phyloP scores from a whole-genome alignment of 202 grass and related monocot genomes.

The Setaria italica region DNA sequence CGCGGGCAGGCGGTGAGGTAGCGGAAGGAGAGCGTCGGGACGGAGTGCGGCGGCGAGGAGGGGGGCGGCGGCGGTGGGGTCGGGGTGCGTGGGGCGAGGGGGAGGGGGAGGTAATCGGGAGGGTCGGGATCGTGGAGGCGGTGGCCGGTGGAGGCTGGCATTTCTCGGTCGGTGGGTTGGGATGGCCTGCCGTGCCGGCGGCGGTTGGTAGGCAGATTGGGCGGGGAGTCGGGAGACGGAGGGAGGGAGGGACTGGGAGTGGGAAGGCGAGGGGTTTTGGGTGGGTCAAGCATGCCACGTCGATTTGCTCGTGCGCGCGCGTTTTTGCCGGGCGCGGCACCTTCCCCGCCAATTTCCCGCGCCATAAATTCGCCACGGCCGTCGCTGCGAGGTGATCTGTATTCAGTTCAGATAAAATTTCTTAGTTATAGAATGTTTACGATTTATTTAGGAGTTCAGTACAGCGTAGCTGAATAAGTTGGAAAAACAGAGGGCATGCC shows the following conservation, averaged over 20 bases:
- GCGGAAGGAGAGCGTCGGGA: conserved; percentile 50
- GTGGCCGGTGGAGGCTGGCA: conserved; percentile 7
- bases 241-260: too few relatives aligned
- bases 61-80: background rate
- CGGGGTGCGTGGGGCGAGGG: background rate
- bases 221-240: background rate
- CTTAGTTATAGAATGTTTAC: too few relatives aligned
- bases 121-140: background rate
- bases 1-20: conserved; percentile 29
- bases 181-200: background rate
- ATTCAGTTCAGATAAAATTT: too few relatives aligned
- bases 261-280: background rate
- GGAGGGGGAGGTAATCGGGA: conserved; percentile 30
- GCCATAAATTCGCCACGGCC: too few relatives aligned
- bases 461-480: too few relatives aligned
- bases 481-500: too few relatives aligned
- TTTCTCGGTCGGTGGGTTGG: conserved; percentile 14
- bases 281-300: background rate
- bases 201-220: background rate
- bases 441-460: too few relatives aligned
- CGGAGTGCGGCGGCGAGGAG: background rate
- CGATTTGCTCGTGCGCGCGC: too few relatives aligned
- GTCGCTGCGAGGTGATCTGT: too few relatives aligned
- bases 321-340: too few relatives aligned
- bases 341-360: too few relatives aligned